These are phyloP conservation scores for Globisporangium emineosum DNA, from an alignment of 352 stramenopile species.

Conservation along the genomic window DNA sequence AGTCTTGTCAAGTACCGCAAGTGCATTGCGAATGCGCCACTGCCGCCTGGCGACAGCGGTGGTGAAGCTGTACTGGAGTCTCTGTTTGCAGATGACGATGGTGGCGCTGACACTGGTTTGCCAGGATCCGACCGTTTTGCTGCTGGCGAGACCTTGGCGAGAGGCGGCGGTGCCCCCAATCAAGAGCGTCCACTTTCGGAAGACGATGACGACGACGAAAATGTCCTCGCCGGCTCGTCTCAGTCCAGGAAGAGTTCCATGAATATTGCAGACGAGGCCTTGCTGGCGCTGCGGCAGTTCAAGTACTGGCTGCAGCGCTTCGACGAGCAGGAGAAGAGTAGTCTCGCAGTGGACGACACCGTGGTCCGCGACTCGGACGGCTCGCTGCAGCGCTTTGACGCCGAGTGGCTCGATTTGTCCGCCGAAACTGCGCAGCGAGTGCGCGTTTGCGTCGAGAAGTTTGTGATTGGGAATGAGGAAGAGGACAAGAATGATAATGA, in stretches of 20 bases:
- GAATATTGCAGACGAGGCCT: not conserved
- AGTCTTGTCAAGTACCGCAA: slow-evolving; percentile 15
- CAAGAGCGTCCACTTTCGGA: not conserved
- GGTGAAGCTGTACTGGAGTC: not conserved
- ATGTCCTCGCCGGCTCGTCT: not conserved
- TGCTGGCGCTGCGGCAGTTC: slow-evolving; percentile 16
- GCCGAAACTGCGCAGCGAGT: slow-evolving; percentile 22
- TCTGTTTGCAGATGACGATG: not conserved
- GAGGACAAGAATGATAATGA: not conserved
- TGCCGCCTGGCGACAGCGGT: not conserved
- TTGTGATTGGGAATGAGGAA: slow-evolving; percentile 8
- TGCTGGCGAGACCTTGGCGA: not conserved
- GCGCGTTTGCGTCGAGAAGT: slow-evolving; percentile 25
- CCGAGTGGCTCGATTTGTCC: slow-evolving; percentile 28
- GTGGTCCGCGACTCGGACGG: not conserved
- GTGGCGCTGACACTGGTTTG: not conserved
- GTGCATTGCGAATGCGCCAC: not conserved
- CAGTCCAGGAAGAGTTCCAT: not conserved
- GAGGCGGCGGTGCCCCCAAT: not conserved
- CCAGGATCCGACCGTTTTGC: not conserved
- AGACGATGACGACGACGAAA: not conserved
- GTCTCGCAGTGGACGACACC: slow-evolving; percentile 13
- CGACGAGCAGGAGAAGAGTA: slow-evolving; percentile 24
- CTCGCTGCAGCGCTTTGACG: slow-evolving; percentile 23
- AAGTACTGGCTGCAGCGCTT: slow-evolving; percentile 21